Percentiles rank a stretch among this genome's conserved stretches.
phyloP scores from a whole-genome alignment of 2,329 filamentous ascomycete genomes.

The Ophiosphaerella herpotricha region DNA sequence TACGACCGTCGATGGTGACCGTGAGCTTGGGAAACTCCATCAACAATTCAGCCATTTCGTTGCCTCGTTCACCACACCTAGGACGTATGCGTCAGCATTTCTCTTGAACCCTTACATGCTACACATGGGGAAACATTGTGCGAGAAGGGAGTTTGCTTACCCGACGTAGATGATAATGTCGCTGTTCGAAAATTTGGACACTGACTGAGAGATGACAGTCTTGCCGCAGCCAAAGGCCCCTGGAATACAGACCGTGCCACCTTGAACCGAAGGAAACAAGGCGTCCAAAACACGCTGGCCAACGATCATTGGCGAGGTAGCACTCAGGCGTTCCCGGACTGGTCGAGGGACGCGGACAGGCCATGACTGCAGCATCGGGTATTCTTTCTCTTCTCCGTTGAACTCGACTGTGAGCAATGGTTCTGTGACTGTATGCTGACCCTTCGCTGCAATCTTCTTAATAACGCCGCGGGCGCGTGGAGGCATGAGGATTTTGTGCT shows the following conservation, averaged over 20 bases:
- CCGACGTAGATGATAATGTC: constrained; percentile 99
- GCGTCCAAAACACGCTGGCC: constrained; percentile 96
- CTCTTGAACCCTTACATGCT: too few species aligned
- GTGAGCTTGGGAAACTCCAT: constrained; percentile 99
- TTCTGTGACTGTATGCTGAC: constrained; percentile 90
- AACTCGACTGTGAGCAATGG: constrained; percentile 97
- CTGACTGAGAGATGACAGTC: constrained; percentile 97
- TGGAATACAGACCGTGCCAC: constrained; percentile 96
- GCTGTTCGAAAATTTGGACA: constrained; percentile 99
- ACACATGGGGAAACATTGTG: too few species aligned
- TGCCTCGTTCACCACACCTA: constrained; percentile 65
- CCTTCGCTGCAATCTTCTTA: constrained; percentile 85
- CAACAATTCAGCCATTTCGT: constrained; percentile 99
- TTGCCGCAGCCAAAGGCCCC: constrained; percentile 99
- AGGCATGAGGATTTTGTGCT: constrained; percentile 91
- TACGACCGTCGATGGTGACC: constrained; percentile 90
- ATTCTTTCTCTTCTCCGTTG: constrained; percentile 91
- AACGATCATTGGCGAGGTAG: constrained; percentile 89
- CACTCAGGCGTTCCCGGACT: constrained; percentile 86
- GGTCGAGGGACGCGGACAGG: constrained; percentile 95
- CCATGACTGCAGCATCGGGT: constrained; percentile 99
- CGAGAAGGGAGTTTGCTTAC: constrained; percentile 63
- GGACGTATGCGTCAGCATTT: too few species aligned
- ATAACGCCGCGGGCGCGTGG: constrained; percentile 90
- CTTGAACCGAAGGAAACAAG: constrained; percentile 94